Evolutionary conservation across 2,329 filamentous ascomycete genomes (phyloP).

Genomic region (Penicillium brevicompactum): DNA sequence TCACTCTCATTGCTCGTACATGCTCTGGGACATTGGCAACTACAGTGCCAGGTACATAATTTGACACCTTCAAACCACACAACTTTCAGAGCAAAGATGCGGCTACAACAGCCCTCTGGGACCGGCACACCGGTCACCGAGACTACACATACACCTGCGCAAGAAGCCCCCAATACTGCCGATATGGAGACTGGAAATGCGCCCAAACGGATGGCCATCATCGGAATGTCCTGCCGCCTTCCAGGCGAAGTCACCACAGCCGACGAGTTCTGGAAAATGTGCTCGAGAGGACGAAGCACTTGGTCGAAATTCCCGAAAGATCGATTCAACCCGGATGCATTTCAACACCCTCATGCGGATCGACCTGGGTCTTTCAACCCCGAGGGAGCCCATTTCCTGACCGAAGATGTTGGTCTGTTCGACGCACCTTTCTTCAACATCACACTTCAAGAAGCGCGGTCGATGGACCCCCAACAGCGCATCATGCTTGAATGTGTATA

Average conservation of each 20-base stretch:
- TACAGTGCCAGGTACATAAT: slow-evolving; percentile 17
- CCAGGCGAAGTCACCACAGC: slow-evolving; percentile 26
- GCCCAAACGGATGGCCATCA: slow-evolving; percentile 24
- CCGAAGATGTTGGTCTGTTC: slow-evolving; percentile 28
- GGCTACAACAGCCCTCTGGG: slow-evolving; percentile 18
- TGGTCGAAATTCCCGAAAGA: slow-evolving; percentile 24
- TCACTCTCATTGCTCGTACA: slow-evolving; percentile 8
- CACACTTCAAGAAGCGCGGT: slow-evolving; percentile 24
- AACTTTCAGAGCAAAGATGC: slow-evolving; percentile 12
- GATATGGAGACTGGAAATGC: slow-evolving; percentile 2
- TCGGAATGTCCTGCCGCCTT: slow-evolving; percentile 30
- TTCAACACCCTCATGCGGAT: slow-evolving; percentile 25
- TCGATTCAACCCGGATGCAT: slow-evolving; percentile 25
- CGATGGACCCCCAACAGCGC: slow-evolving; percentile 29
- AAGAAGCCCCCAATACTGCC: not conserved
- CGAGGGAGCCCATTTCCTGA: slow-evolving; percentile 28
- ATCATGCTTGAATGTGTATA: slow-evolving; percentile 30
- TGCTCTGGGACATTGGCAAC: slow-evolving; percentile 7
- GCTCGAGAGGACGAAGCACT: slow-evolving; percentile 22
- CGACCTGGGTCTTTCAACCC: slow-evolving; percentile 25
- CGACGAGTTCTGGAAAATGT: slow-evolving; percentile 28
- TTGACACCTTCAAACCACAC: slow-evolving; percentile 6
- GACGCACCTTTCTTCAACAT: slow-evolving; percentile 35
- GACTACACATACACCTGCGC: not conserved
- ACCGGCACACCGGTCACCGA: slow-evolving; percentile 13